Base-by-base conservation (phyloP, 257 asterid species). In the Vinca minor region DNA sequence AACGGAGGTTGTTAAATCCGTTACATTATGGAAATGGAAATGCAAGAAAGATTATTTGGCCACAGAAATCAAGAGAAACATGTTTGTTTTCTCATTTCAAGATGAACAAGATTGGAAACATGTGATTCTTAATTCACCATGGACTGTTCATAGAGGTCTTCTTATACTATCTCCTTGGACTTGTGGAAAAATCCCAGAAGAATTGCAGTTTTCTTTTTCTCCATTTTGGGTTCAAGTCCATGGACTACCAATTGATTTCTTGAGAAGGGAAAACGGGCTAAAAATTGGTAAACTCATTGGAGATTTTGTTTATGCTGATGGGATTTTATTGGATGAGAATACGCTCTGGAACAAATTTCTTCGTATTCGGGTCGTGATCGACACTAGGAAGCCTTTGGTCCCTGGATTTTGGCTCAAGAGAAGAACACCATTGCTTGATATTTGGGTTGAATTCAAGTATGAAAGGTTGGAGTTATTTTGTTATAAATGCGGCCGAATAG, bases 171-270 rank as follows among this genome's bases (percentile, higher is more conserved):
- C 76, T 2, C 49, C 48, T 3, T 74, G 76, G 69, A 21, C 39
- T 28, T 62, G 78, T 20, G 42, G 60, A 0, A 46, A 69, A 25
- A 44, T 69, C 44, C 69, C 67, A 25, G 34, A 11, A 1, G 76
- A 75, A 64, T 7, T 71, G 23, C 39, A 44, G 3, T 55, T 74
- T 23, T 68, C 59, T 0, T 60, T 23, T 21, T 74, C 77, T 4
- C 60, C 54, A 1, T 78, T 78, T 11, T 74, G 78, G 80, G 76
- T 74, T 21, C 84, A 66, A 38, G 77, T 71, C 44, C 77, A 75
- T 46, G 77, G 79, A 18, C 41, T 78, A 39, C 76, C 75, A 6
- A 4, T 60, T 28, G 34, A 70, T 63, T 69, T 32, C 49, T 13
- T 72, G 41, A 72, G 74, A 2, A 10, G 17, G 45, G 70, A 47